These are phyloP conservation scores for Penicillium canescens DNA, from an alignment of 495 filamentous ascomycete species.

Conservation along the genomic window DNA sequence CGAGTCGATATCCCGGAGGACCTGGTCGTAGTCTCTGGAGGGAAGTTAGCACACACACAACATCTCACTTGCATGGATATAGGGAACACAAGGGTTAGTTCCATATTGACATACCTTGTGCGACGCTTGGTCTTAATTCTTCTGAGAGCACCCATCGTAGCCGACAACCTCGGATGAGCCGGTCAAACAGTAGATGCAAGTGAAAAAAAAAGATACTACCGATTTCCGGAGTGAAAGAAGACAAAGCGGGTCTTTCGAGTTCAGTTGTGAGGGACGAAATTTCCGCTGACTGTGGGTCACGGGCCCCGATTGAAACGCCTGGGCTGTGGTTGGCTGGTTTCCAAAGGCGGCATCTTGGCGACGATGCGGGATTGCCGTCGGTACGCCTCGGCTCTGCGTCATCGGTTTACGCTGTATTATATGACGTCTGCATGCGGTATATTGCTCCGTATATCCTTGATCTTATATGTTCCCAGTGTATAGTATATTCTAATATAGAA, in stretches of 20 bases:
- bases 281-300: conserved; percentile 34
- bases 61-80: background rate
- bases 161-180: conserved; percentile 22
- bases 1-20: conserved; percentile 74
- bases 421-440: conserved; percentile 44
- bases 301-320: conserved; percentile 29
- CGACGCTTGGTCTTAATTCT: conserved; percentile 59
- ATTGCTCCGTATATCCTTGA: conserved; percentile 6
- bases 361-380: conserved; percentile 56
- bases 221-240: conserved; percentile 43
- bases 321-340: conserved; percentile 33
- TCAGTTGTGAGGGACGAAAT: conserved; percentile 18
- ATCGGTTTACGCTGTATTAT: conserved; percentile 36
- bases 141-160: conserved; percentile 56
- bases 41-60: background rate
- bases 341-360: conserved; percentile 39
- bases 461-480: background rate
- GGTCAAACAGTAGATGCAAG: conserved; percentile 10
- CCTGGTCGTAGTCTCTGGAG: conserved; percentile 83
- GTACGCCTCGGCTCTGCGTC: conserved; percentile 53
- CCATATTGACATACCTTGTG: conserved; percentile 47
- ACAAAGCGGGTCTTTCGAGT: conserved; percentile 30
- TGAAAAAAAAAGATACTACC: conserved; percentile 39
- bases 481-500: background rate
- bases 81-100: background rate